Evolutionary conservation across 1,139 yeast genomes (phyloP).

Genomic region (Lizanozyma gosingica): DNA sequence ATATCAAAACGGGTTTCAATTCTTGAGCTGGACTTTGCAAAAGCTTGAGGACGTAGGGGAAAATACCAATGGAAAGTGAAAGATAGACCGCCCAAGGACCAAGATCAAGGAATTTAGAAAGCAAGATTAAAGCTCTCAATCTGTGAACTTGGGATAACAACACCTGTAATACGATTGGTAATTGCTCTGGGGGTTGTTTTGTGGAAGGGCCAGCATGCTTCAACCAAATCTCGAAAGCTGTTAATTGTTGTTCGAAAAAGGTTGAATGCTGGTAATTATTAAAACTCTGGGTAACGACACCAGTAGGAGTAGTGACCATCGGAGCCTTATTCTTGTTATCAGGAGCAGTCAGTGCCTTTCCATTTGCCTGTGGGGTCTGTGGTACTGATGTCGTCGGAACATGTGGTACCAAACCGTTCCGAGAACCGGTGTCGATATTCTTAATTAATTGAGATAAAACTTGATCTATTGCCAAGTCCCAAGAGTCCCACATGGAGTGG

Average conservation of each 20-base stretch:
- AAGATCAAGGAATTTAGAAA: slow-evolving; percentile 79
- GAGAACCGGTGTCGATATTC: slow-evolving; percentile 19
- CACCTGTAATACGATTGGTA: slow-evolving; percentile 90
- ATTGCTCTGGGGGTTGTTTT: slow-evolving; percentile 85
- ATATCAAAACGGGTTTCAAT: slow-evolving; percentile 84
- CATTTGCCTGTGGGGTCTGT: slow-evolving; percentile 14
- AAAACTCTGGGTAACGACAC: slow-evolving; percentile 9
- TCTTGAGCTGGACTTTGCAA: slow-evolving; percentile 95
- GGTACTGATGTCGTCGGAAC: slow-evolving; percentile 7
- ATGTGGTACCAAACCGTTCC: slow-evolving; percentile 5
- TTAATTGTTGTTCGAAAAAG: slow-evolving; percentile 90
- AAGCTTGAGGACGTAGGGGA: slow-evolving; percentile 86
- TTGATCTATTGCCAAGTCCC: slow-evolving; percentile 97
- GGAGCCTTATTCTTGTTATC: slow-evolving; percentile 4
- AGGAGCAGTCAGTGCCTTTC: slow-evolving; percentile 9
- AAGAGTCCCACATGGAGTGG: slow-evolving; percentile 96
- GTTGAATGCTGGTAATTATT: slow-evolving; percentile 74
- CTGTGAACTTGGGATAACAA: slow-evolving; percentile 90
- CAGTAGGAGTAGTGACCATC: slow-evolving; percentile 8
- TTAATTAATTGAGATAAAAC: slow-evolving; percentile 65
- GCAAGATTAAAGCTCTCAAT: slow-evolving; percentile 72
- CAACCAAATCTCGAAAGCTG: slow-evolving; percentile 95
- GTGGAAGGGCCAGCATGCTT: slow-evolving; percentile 76
- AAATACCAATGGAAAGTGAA: slow-evolving; percentile 88
- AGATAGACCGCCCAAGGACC: slow-evolving; percentile 98